phyloP scores from a whole-genome alignment of 2,329 filamentous ascomycete species.

The Clarireedia homoeocarpa region DNA sequence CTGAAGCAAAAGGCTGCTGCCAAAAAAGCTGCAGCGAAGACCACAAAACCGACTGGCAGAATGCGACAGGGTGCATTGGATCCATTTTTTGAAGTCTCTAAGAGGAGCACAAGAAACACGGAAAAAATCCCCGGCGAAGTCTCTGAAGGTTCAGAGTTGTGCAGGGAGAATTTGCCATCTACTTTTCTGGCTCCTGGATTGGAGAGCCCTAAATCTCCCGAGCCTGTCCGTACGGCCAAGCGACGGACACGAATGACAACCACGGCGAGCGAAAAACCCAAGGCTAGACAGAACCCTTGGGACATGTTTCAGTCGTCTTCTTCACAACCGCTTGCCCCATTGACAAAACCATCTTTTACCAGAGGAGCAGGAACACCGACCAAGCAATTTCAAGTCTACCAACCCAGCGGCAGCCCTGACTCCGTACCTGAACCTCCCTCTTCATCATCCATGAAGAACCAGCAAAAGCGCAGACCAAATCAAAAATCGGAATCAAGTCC shows the following conservation, averaged over 20 bases:
- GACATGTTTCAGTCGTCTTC: not conserved
- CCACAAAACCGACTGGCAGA: conserved; percentile 9
- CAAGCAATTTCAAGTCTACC: not conserved
- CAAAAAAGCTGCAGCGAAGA: conserved; percentile 18
- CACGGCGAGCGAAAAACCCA: not conserved
- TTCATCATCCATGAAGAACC: not conserved
- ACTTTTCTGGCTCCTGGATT: not conserved
- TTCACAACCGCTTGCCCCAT: not conserved
- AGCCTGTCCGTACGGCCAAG: not conserved
- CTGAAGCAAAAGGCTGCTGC: conserved; percentile 17
- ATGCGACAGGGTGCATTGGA: conserved; percentile 30
- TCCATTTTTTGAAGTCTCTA: conserved; percentile 27
- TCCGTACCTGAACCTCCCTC: not conserved
- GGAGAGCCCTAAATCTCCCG: not conserved
- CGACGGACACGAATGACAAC: not conserved
- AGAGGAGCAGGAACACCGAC: not conserved
- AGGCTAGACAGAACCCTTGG: conserved; percentile 4
- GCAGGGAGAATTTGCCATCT: conserved; percentile 15
- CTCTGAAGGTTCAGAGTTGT: not conserved
- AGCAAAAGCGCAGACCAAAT: not conserved
- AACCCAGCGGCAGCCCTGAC: not conserved
- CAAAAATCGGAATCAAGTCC: not conserved
- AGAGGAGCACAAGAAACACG: conserved; percentile 13
- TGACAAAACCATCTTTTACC: conserved; percentile 1
- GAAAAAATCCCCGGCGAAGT: conserved; percentile 4